A percentile compares a stretch with the other conserved stretches of the same genome.
Evolutionary conservation across 148 eudicot species (phyloP).

Genomic region (Amaranthus palmeri): DNA sequence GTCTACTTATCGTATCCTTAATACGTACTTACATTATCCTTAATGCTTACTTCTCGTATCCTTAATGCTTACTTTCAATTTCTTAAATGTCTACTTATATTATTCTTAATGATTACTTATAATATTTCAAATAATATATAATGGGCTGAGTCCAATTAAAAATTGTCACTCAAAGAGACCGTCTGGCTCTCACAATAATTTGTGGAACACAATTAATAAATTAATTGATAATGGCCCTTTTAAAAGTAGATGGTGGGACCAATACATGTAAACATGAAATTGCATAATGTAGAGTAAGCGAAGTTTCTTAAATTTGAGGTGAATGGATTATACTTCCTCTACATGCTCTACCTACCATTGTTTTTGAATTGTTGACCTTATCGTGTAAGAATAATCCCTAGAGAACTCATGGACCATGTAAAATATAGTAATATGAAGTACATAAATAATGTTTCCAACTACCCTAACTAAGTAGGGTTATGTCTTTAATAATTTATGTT

Average conservation of each 20-base stretch:
- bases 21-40: no score
- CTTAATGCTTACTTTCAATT: no score
- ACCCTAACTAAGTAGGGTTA: neutral
- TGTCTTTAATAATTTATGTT: neutral
- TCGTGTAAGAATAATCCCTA: slow-evolving; percentile 13
- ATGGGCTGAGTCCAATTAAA: no score
- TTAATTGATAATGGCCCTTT: neutral
- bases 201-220: no score
- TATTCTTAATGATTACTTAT: no score
- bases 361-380: slow-evolving; percentile 25
- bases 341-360: slow-evolving; percentile 9
- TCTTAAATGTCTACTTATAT: no score
- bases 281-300: slow-evolving; percentile 14
- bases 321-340: slow-evolving; percentile 11
- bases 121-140: no score
- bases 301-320: slow-evolving; percentile 15
- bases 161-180: no score
- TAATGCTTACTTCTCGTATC: no score
- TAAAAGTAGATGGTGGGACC: neutral
- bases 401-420: slow-evolving; percentile 10
- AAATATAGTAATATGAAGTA: neutral
- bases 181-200: no score
- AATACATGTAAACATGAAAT: slow-evolving; percentile 5
- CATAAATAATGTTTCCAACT: neutral
- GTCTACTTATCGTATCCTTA: no score